These are phyloP conservation scores for Escovopsis sp. DNA, from an alignment of 2,329 filamentous ascomycete genomes.

Conservation along the genomic window DNA sequence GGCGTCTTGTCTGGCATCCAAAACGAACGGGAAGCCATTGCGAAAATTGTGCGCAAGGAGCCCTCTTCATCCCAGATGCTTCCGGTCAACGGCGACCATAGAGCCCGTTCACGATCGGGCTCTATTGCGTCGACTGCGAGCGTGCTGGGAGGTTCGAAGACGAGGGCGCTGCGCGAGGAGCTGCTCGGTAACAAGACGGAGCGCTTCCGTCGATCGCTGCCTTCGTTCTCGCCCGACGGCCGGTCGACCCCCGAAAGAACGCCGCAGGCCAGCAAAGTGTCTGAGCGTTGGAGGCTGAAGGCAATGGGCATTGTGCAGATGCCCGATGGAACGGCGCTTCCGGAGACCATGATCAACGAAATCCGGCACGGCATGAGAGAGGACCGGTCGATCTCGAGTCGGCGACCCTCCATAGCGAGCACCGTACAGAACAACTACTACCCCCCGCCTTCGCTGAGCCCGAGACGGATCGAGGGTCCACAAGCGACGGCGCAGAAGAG, in stretches of 20 bases:
- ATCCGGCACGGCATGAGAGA: conserved; percentile 26
- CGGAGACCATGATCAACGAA: conserved; percentile 34
- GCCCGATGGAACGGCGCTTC: conserved; percentile 37
- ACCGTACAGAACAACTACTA: not conserved
- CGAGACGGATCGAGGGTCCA: not conserved
- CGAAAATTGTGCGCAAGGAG: conserved; percentile 20
- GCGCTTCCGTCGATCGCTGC: conserved; percentile 25
- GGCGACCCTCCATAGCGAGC: conserved; percentile 4
- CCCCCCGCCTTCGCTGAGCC: not conserved
- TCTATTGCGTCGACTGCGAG: conserved; percentile 8
- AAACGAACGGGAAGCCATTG: conserved; percentile 22
- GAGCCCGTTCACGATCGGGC: conserved; percentile 6
- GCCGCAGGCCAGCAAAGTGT: conserved; percentile 22
- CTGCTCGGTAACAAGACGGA: conserved; percentile 12
- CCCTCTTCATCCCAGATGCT: conserved; percentile 6
- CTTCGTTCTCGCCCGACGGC: conserved; percentile 18
- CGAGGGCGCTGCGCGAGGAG: conserved; percentile 14
- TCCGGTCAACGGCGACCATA: conserved; percentile 7
- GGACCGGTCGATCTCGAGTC: conserved; percentile 18
- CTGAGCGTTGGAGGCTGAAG: conserved; percentile 31
- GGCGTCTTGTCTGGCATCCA: conserved; percentile 26
- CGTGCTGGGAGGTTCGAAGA: conserved; percentile 14
- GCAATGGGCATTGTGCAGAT: conserved; percentile 38
- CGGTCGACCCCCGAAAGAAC: conserved; percentile 12
- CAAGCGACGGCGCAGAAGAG: conserved; percentile 8